Evolutionary conservation across 805 yeast species (phyloP).

Genomic region (Ogataea thermomethanolica): DNA sequence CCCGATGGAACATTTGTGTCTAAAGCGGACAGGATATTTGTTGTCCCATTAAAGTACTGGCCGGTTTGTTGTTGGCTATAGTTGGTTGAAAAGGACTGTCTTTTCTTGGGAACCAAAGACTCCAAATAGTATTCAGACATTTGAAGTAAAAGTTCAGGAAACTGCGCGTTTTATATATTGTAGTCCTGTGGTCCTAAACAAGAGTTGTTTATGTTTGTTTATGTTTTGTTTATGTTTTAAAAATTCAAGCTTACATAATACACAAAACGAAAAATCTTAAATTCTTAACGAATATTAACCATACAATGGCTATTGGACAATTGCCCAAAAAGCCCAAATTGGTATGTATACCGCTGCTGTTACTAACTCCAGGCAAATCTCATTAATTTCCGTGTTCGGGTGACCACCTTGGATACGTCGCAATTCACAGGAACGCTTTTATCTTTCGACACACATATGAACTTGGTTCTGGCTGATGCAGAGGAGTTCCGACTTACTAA

Average conservation of each 20-base stretch:
- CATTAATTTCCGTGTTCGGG: slow-evolving; percentile 67
- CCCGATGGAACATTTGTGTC: slow-evolving; percentile 1
- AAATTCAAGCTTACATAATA: slow-evolving; percentile 2
- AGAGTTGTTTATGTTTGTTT: slow-evolving; percentile 10
- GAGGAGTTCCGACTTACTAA: slow-evolving; percentile 79
- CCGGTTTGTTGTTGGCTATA: slow-evolving; percentile 14
- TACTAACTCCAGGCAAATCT: slow-evolving; percentile 50
- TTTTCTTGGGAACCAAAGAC: slow-evolving; percentile 21
- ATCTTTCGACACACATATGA: slow-evolving; percentile 89
- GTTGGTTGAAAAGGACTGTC: slow-evolving; percentile 20
- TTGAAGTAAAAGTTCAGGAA: too few species aligned
- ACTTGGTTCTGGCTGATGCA: slow-evolving; percentile 77
- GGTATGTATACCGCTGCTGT: slow-evolving; percentile 26
- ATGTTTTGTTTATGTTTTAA: slow-evolving; percentile 11
- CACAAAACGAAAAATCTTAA: too few species aligned
- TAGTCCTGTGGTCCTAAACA: not conserved
- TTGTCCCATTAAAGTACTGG: slow-evolving; percentile 15
- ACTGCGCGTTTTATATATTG: slow-evolving; percentile 4
- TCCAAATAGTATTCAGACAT: slow-evolving; percentile 23
- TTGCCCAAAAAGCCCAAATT: slow-evolving; percentile 44
- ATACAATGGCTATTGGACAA: slow-evolving; percentile 27
- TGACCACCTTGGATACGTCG: slow-evolving; percentile 73
- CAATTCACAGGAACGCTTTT: slow-evolving; percentile 74
- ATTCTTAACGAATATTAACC: not conserved
- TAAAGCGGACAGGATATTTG: slow-evolving; percentile 15